These are phyloP conservation scores for Fulvia fulva DNA, from an alignment of 2,329 filamentous ascomycete genomes.

Conservation along the genomic window DNA sequence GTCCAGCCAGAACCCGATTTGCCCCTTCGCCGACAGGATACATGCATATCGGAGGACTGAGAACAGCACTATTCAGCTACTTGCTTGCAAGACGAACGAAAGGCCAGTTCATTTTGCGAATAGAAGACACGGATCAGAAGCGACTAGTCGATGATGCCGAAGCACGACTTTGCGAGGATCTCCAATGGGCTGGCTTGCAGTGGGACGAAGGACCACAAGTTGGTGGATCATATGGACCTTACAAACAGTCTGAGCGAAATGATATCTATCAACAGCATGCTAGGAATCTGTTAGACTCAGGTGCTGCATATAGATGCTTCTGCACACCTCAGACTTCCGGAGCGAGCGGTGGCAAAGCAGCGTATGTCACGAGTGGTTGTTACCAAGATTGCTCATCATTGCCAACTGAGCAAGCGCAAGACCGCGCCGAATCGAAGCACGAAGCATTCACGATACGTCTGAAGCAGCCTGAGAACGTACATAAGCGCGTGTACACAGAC, in stretches of 20 bases:
- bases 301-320: slow-evolving; percentile 88
- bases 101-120: slow-evolving; percentile 82
- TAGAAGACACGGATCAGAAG: slow-evolving; percentile 96
- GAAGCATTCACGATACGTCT: slow-evolving; percentile 76
- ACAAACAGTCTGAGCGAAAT: slow-evolving; percentile 82
- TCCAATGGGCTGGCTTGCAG: slow-evolving; percentile 80
- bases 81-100: slow-evolving; percentile 81
- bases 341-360: slow-evolving; percentile 54
- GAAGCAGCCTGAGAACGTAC: slow-evolving; percentile 58
- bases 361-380: slow-evolving; percentile 60
- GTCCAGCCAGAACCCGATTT: slow-evolving; percentile 75
- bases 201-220: slow-evolving; percentile 94
- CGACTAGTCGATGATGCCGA: slow-evolving; percentile 79
- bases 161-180: slow-evolving; percentile 68
- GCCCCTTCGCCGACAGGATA: slow-evolving; percentile 94
- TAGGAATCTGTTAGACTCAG: slow-evolving; percentile 62
- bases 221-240: slow-evolving; percentile 78
- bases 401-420: slow-evolving; percentile 62
- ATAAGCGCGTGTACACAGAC: slow-evolving; percentile 61
- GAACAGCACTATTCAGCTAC: slow-evolving; percentile 95
- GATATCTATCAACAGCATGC: slow-evolving; percentile 68
- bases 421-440: slow-evolving; percentile 59
- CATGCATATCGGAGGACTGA: slow-evolving; percentile 82
- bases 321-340: slow-evolving; percentile 54
- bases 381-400: slow-evolving; percentile 71